These are phyloP conservation scores for Vicia villosa DNA, from an alignment of 306 rosid genomes.

Conservation along the genomic window DNA sequence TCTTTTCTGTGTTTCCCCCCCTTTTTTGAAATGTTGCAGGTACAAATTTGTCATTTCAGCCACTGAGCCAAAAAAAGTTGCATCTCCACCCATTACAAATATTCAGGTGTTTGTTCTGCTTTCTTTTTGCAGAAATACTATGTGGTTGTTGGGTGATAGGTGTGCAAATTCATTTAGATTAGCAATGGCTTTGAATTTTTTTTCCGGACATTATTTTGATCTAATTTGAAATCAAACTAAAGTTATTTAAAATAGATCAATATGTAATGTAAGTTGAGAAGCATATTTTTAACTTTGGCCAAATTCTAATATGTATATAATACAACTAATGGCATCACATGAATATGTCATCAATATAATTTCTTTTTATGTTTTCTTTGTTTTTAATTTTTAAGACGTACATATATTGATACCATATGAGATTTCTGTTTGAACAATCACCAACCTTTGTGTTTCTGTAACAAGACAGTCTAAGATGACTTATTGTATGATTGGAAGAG, in stretches of 20 bases:
- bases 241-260: neutral
- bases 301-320: neutral
- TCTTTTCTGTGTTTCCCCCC: neutral
- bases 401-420: neutral
- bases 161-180: neutral
- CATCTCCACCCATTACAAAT: constrained; percentile 82
- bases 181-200: neutral
- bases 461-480: neutral
- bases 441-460: neutral
- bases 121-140: neutral
- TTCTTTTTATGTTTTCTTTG: neutral
- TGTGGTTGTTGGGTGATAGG: neutral
- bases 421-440: neutral
- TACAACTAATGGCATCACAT: neutral
- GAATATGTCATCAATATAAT: neutral
- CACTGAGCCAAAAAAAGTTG: constrained; percentile 84
- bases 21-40: constrained; percentile 53
- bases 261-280: neutral
- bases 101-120: constrained; percentile 66
- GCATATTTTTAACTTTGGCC: neutral
- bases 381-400: neutral
- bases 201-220: neutral
- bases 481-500: neutral
- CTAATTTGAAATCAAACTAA: neutral
- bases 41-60: constrained; percentile 93